Evolutionary conservation across 2,329 filamentous ascomycete species (phyloP).

Genomic region (Phyllosticta citriasiana): DNA sequence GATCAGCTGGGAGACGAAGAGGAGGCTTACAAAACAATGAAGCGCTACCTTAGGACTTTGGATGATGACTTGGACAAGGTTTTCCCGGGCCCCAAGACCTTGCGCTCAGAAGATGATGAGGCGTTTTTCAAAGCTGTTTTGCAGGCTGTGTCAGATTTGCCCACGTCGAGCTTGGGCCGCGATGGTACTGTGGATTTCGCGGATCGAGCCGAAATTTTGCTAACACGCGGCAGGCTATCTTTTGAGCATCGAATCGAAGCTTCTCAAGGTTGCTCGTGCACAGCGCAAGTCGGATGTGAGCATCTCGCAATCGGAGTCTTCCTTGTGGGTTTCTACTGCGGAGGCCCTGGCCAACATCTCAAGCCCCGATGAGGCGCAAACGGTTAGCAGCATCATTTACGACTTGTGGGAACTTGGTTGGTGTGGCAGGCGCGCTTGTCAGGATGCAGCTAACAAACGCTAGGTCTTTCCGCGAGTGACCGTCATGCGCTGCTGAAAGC

Average conservation of each 20-base stretch:
- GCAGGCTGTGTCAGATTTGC: conserved; percentile 2
- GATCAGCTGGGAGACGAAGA: conserved; percentile 4
- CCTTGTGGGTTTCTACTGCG: conserved; percentile 5
- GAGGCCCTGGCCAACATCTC: conserved; percentile 3
- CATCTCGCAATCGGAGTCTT: conserved; percentile 1
- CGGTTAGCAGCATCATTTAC: conserved; percentile 4
- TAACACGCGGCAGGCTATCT: not conserved
- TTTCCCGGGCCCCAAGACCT: not conserved
- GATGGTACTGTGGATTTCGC: not conserved
- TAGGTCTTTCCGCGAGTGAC: conserved; percentile 6
- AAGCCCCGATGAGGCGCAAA: conserved; percentile 2
- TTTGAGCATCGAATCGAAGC: conserved; percentile 8
- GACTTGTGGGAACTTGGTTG: conserved; percentile 5
- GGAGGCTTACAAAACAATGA: conserved; percentile 9
- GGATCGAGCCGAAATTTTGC: not conserved
- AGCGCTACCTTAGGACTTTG: conserved; percentile 4
- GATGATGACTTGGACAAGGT: conserved; percentile 5
- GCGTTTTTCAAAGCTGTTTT: conserved; percentile 3
- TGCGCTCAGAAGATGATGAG: not conserved
- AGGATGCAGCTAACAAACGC: not conserved
- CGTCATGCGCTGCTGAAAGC: conserved; percentile 6
- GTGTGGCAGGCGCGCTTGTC: not conserved
- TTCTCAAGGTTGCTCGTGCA: conserved; percentile 2
- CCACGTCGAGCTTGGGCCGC: not conserved
- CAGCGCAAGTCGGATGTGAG: not conserved